Percentiles rank a stretch among this genome's conserved stretches.
Evolutionary conservation across 495 filamentous ascomycete genomes (phyloP).

Genomic region (Tuber indicum): DNA sequence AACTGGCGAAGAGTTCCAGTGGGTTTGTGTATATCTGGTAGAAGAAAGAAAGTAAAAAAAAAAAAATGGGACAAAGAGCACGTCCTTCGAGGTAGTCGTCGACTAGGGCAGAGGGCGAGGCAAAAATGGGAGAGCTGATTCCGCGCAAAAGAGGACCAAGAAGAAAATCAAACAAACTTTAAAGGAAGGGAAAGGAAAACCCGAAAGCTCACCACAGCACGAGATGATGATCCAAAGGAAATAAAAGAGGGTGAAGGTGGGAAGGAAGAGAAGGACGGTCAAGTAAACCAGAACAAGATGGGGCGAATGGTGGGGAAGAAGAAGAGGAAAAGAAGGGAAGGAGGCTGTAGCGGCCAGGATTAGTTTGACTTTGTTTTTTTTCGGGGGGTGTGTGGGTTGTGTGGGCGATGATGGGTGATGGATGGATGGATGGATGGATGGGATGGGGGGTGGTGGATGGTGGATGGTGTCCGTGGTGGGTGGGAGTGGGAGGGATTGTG

Average conservation of each 20-base stretch:
- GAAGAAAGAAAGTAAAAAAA: neutral
- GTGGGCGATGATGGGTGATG: conserved; percentile 19
- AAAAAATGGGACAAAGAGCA: neutral
- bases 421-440: conserved; percentile 27
- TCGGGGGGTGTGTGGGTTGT: conserved; percentile 24
- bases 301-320: conserved; percentile 41
- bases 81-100: neutral
- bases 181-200: conserved; percentile 42
- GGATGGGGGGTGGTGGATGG: conserved; percentile 22
- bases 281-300: conserved; percentile 40
- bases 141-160: conserved; percentile 33
- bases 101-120: neutral
- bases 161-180: conserved; percentile 42
- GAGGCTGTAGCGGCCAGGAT: conserved; percentile 27
- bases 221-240: conserved; percentile 43
- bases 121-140: neutral
- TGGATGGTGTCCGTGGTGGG: conserved; percentile 34
- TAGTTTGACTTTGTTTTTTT: conserved; percentile 35
- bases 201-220: conserved; percentile 40
- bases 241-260: conserved; percentile 42
- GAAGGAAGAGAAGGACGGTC: conserved; percentile 35
- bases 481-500: conserved; percentile 37
- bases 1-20: conserved; percentile 40
- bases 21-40: conserved; percentile 30
- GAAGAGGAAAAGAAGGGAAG: conserved; percentile 33